Evolutionary conservation across 257 asterid genomes (phyloP).

Genomic region (Salvia rosmarinus): DNA sequence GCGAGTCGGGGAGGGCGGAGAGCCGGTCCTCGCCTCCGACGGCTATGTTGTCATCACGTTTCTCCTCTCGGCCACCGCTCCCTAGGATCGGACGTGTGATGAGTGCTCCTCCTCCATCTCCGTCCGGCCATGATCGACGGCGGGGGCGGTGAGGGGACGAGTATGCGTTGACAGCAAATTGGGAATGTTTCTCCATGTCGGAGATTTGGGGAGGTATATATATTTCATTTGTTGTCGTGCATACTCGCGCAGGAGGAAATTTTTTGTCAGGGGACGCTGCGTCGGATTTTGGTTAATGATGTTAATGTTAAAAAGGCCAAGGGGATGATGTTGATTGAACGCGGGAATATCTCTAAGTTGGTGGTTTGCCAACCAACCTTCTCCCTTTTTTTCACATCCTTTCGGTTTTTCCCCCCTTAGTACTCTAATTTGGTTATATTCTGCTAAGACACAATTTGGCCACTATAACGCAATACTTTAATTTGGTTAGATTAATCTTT

Average conservation of each 20-base stretch:
- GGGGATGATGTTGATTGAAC: constrained; percentile 2
- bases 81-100: not conserved
- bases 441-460: no score
- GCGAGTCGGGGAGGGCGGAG: constrained; percentile 39
- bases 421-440: no score
- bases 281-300: not conserved
- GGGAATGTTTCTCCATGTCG: constrained; percentile 18
- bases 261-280: not conserved
- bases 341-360: constrained; percentile 26
- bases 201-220: not conserved
- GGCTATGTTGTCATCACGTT: not conserved
- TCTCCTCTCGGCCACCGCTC: not conserved
- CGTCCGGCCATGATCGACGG: not conserved
- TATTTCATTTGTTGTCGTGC: constrained; percentile 23
- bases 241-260: not conserved
- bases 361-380: constrained; percentile 15
- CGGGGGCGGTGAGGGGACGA: not conserved
- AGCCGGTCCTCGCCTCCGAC: constrained; percentile 24
- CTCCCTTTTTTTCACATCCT: constrained; percentile 25
- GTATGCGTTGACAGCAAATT: constrained; percentile 37
- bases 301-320: not conserved
- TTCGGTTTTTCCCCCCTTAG: not conserved
- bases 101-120: not conserved
- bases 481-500: no score
- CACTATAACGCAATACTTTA: no score